Evolutionary conservation across 176 grass and related monocot genomes (phyloP).

Genomic region (Oryza officinalis): DNA sequence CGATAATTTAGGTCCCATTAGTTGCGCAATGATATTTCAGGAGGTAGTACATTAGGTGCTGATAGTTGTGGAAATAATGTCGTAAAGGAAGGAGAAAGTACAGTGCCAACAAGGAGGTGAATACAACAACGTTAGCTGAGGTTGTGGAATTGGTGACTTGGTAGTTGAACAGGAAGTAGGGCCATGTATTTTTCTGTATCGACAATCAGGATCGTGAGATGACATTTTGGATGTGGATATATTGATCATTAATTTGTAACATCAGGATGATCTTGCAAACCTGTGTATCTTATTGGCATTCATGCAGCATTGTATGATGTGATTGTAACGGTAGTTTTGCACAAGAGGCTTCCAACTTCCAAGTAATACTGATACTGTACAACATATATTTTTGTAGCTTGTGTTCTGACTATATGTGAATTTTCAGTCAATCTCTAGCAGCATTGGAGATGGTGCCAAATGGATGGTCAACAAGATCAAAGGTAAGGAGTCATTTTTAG

Average conservation of each 20-base stretch:
- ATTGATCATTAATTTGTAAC: not conserved
- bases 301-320: not conserved
- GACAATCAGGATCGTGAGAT: not conserved
- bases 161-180: not conserved
- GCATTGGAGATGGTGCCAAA: conserved; percentile 92
- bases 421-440: conserved; percentile 75
- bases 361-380: too few relatives aligned
- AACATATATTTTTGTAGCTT: not conserved
- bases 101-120: not conserved
- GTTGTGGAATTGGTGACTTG: not conserved
- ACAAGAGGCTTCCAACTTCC: not conserved
- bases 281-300: too few relatives aligned
- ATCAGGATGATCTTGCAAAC: not conserved
- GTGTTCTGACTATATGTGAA: not conserved
- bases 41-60: not conserved
- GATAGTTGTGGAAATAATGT: not conserved
- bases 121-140: not conserved
- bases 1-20: not conserved
- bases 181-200: not conserved
- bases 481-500: conserved; percentile 36
- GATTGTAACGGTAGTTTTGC: not conserved
- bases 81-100: not conserved
- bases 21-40: not conserved
- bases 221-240: too few relatives aligned
- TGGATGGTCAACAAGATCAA: conserved; percentile 99